phyloP scores from a whole-genome alignment of 1,284 basidiomycete species.

The Microbotryum saponariae region DNA sequence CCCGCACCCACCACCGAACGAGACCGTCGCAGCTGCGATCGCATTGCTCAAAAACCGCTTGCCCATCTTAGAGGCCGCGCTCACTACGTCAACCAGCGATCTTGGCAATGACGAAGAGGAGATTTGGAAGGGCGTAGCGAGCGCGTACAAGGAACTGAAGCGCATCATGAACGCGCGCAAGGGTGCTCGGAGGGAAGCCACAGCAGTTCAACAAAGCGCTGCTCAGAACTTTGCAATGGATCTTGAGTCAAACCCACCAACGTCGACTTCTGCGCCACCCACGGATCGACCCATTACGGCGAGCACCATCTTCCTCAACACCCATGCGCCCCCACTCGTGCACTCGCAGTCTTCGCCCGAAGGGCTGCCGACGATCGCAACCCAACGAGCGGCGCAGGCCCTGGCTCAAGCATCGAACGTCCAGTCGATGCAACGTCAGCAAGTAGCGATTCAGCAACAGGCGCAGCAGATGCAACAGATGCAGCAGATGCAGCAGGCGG shows the following conservation, averaged over 20 bases:
- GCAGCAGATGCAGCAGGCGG: no score
- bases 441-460: background rate
- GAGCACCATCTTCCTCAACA: conserved; percentile 2
- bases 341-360: conserved; percentile 27
- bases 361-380: background rate
- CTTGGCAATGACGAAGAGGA: conserved; percentile 31
- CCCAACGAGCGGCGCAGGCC: no score
- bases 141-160: conserved; percentile 27
- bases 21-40: conserved; percentile 19
- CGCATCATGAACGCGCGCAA: conserved; percentile 23
- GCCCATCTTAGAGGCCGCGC: conserved; percentile 30
- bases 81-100: conserved; percentile 20
- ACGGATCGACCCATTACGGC: background rate
- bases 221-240: conserved; percentile 19
- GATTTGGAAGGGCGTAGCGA: conserved; percentile 33
- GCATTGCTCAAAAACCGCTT: conserved; percentile 24
- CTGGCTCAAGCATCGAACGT: background rate
- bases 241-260: conserved; percentile 21
- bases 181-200: conserved; percentile 6
- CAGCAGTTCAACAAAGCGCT: background rate
- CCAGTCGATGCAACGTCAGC: background rate
- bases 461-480: background rate
- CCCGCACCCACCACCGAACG: background rate
- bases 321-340: conserved; percentile 13
- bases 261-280: conserved; percentile 1